Conservation (phyloP, 2,329 filamentous ascomycete genomes). For the Pyrenophora tritici-repentis region DNA sequence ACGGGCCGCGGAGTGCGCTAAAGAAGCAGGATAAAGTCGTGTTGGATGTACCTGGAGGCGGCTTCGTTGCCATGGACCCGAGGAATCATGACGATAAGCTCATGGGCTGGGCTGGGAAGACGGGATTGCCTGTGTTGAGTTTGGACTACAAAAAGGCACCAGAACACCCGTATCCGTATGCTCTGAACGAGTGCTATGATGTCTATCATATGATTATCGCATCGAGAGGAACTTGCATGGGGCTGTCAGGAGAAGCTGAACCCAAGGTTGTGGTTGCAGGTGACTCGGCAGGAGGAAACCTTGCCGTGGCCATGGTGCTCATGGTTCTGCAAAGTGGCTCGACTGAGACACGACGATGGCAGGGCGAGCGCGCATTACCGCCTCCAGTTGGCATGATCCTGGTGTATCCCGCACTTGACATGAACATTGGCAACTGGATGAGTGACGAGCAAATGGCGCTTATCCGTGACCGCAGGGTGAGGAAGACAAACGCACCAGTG, state of each 20-base stretch:
- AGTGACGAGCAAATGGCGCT: constrained; percentile 95
- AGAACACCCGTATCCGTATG: constrained; percentile 83
- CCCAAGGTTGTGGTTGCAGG: constrained; percentile 76
- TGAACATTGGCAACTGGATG: constrained; percentile 99
- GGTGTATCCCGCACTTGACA: constrained; percentile 88
- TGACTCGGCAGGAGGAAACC: constrained; percentile 82
- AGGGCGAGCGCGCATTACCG: constrained; percentile 62
- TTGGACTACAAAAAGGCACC: constrained; percentile 89
- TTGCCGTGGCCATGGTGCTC: constrained; percentile 78
- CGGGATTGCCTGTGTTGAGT: constrained; percentile 85
- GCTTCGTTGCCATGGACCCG: constrained; percentile 97
- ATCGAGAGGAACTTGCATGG: constrained; percentile 75
- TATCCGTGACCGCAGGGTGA: constrained; percentile 79
- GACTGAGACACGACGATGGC: constrained; percentile 60
- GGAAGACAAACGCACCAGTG: constrained; percentile 78
- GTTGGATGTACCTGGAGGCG: constrained; percentile 89
- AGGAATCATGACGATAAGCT: constrained; percentile 92
- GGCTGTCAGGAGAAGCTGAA: constrained; percentile 67
- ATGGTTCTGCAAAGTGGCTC: constrained; percentile 84
- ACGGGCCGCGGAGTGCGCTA: constrained; percentile 80
- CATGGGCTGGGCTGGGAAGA: constrained; percentile 87
- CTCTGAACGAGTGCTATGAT: constrained; percentile 85
- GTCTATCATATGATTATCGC: constrained; percentile 76
- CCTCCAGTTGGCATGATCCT: constrained; percentile 83
- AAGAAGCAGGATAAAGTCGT: constrained; percentile 78